Evolutionary conservation across 2,329 filamentous ascomycete species (phyloP).

Genomic region (Aspergillus nomiae): DNA sequence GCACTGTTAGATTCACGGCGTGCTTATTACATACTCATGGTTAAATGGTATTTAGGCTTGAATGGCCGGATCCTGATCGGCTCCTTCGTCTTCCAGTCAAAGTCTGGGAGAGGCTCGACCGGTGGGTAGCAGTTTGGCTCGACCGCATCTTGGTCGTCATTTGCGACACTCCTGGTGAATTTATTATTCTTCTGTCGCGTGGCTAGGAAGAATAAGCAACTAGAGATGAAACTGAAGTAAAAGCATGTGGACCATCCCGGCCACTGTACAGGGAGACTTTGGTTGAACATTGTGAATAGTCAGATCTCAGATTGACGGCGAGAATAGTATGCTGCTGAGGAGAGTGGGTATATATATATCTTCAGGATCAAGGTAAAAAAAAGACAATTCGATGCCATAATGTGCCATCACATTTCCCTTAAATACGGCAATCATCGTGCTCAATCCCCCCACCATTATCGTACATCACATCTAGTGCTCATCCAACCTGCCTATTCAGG

Average conservation of each 20-base stretch:
- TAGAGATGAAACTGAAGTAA: not conserved
- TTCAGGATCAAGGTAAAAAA: not conserved
- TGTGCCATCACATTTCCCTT: not conserved
- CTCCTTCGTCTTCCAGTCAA: slow-evolving; percentile 1
- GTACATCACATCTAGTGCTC: not conserved
- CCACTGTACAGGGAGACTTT: not conserved
- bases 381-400: not conserved
- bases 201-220: not conserved
- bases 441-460: not conserved
- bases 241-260: not conserved
- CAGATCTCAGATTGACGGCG: not conserved
- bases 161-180: not conserved
- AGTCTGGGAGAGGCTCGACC: not conserved
- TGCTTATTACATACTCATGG: not conserved
- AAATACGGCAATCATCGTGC: not conserved
- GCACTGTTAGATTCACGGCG: not conserved
- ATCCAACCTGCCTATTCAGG: not conserved
- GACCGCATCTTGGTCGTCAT: not conserved
- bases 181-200: not conserved
- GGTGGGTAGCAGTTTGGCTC: not conserved
- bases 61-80: not conserved
- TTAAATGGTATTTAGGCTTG: slow-evolving; percentile 7
- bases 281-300: not conserved
- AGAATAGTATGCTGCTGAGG: fast-evolving
- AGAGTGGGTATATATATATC: not conserved